phyloP scores from a whole-genome alignment of 2,329 filamentous ascomycete species.

The Bimuria novae-zelandiae region DNA sequence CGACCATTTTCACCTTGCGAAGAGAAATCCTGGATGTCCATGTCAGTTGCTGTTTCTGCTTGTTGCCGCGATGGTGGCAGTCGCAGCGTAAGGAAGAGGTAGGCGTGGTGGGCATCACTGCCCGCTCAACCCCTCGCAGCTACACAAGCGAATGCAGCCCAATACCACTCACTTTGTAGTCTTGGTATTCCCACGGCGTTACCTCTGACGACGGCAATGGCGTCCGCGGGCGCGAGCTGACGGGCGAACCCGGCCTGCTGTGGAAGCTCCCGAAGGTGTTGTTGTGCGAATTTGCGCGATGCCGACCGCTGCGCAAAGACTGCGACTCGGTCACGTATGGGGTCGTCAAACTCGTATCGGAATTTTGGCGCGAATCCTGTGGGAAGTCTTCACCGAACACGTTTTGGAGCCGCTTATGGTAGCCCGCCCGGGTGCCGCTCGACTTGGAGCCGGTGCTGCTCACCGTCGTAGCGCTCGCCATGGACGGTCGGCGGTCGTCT shows the following conservation, averaged over 20 bases:
- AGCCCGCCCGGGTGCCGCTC: conserved; percentile 66
- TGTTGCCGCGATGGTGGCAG: conserved; percentile 25
- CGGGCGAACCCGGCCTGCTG: conserved; percentile 69
- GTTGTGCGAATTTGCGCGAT: conserved; percentile 82
- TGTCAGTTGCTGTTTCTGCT: conserved; percentile 19
- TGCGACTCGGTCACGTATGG: conserved; percentile 58
- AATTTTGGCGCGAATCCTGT: conserved; percentile 66
- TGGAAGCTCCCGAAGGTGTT: conserved; percentile 59
- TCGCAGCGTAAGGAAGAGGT: not conserved
- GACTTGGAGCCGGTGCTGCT: conserved; percentile 84
- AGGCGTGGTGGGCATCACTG: not conserved
- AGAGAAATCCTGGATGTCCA: conserved; percentile 27
- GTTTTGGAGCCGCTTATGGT: conserved; percentile 80
- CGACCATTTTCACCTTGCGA: conserved; percentile 41
- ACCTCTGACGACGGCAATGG: conserved; percentile 89
- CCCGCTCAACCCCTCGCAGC: not conserved
- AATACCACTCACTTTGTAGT: conserved; percentile 68
- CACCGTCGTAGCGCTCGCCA: conserved; percentile 83
- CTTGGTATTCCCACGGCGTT: conserved; percentile 96
- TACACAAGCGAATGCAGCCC: not conserved
- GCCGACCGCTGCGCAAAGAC: conserved; percentile 69
- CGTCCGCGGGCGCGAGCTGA: conserved; percentile 78
- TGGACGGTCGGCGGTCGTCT: conserved; percentile 82
- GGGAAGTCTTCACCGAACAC: conserved; percentile 93
- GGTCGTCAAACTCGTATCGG: conserved; percentile 68